Percentiles rank a stretch among this genome's conserved stretches.
Conservation (phyloP, 148 eudicot species). For the Persicaria maculosa region DNA sequence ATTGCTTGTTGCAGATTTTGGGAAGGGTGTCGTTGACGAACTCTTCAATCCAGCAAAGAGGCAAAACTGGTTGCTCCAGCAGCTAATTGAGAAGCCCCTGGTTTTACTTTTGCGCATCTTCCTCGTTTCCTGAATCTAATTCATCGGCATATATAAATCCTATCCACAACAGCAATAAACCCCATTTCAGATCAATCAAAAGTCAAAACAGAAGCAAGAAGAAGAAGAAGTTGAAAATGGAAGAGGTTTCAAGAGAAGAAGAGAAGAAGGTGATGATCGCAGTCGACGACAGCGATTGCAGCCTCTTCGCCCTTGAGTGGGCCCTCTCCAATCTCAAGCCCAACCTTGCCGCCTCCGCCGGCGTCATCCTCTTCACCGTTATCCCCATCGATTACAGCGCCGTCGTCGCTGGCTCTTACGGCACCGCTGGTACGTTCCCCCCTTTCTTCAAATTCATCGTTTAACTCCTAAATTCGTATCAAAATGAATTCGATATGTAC, state of each 20-base stretch:
- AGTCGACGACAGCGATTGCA: constrained; percentile 48
- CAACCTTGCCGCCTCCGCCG: constrained; percentile 9
- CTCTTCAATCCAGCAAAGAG: too few relatives aligned
- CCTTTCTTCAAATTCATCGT: neutral
- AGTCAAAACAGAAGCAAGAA: neutral
- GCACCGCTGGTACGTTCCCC: constrained; percentile 31
- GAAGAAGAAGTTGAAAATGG: constrained; percentile 9
- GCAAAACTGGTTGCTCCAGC: too few relatives aligned
- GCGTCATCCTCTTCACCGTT: constrained; percentile 38
- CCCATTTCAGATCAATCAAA: too few relatives aligned
- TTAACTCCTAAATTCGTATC: too few relatives aligned
- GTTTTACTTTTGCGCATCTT: too few relatives aligned
- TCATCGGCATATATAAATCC: too few relatives aligned
- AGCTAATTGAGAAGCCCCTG: too few relatives aligned
- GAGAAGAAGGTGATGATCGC: constrained; percentile 45
- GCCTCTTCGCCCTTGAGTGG: constrained; percentile 45
- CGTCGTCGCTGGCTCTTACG: constrained; percentile 39
- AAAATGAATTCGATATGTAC: neutral
- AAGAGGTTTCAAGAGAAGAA: constrained; percentile 17
- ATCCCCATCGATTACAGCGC: constrained; percentile 36
- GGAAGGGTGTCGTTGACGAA: too few relatives aligned
- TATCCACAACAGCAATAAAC: too few relatives aligned
- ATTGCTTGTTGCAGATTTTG: too few relatives aligned
- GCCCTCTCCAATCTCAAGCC: constrained; percentile 33
- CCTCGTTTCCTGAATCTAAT: too few relatives aligned